Base-by-base conservation (phyloP, 805 yeast genomes). In the Wickerhamomyces hampshirensis region DNA sequence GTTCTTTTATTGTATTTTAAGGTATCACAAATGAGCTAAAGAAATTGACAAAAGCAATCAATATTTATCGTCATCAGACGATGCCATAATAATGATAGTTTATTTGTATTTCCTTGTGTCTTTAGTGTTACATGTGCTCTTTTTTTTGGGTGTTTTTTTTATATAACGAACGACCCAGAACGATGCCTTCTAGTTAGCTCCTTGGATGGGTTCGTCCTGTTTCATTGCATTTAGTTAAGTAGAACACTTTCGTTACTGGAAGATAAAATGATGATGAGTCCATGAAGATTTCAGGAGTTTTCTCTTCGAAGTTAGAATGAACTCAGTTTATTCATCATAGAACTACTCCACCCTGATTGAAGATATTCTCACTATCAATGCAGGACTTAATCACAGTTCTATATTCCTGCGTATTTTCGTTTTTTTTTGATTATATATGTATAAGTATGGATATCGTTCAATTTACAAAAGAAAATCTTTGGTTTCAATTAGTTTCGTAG, bases 341-440 rank as follows among this genome's bases (percentile, higher is more conserved):
- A 47, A 43, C 57, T 38, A 24, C 50, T 54, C 59, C 59, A 54
- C 59, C 59, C 59, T 54, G 55, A 41, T 44, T 53, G 59, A 42
- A 43, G 40, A 19, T 15, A 21, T 27, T 34, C 28, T 19, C 41
- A 40, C 38, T 35, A 44, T 40, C 44, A 35, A 31, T 35, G 30
- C 43, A 34, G 50, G 59, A 54, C 59, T 54, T 37, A 45, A 44
- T 51, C 49, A 54, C 44, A 47, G 57, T 41, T 48, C 56, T 42
- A 54, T 46, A 53, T 52, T 41, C 15, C 9, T 18, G n/a, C n/a
- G n/a, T n/a, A n/a, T 13, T 28, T 21, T 24, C 18, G 16, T 33
- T 14, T 27, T 14, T 10, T 11, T 3, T 17, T 11, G 12, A n/a
- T 26, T 28, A 15, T 16, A 26, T 34, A n/a, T 26, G 23, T 11